Conservation (phyloP, 148 eudicot species). For the Rhododendron molle region DNA sequence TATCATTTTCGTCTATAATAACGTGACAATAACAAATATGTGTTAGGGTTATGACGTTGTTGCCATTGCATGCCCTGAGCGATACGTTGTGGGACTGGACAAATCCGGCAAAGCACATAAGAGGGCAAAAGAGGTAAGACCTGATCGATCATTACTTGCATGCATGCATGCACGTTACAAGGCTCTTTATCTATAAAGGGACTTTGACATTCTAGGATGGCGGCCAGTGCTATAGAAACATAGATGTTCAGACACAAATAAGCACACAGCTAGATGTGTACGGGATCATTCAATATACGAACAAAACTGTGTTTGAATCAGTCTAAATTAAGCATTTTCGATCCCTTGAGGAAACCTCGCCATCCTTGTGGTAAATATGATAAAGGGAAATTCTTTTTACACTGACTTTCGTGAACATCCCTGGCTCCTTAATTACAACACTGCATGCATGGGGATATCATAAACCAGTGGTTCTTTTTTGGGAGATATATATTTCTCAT, state of each 20-base stretch:
- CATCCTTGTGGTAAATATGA: not conserved
- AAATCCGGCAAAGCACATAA: conserved; percentile 53
- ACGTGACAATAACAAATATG: too few species aligned
- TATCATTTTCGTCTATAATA: too few species aligned
- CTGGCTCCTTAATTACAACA: too few species aligned
- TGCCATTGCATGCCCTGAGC: conserved; percentile 66
- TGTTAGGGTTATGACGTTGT: conserved; percentile 92
- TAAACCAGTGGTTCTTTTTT: not conserved
- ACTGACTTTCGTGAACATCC: too few species aligned
- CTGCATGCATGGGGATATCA: too few species aligned
- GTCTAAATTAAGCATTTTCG: not conserved
- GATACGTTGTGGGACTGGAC: conserved; percentile 73
- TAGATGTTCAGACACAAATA: not conserved
- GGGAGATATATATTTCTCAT: not conserved
- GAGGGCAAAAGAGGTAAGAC: conserved; percentile 55
- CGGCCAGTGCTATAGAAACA: too few species aligned
- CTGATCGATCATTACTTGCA: not conserved
- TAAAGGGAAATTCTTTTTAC: too few species aligned
- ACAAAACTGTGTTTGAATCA: not conserved
- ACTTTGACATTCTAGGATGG: too few species aligned
- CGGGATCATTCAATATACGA: too few species aligned
- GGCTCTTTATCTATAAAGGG: too few species aligned
- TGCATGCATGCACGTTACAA: not conserved
- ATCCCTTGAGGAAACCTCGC: not conserved
- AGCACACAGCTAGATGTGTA: too few species aligned